Base-by-base conservation (phyloP, 2,329 filamentous ascomycete genomes). In the Plectosphaerella cucumerina region DNA sequence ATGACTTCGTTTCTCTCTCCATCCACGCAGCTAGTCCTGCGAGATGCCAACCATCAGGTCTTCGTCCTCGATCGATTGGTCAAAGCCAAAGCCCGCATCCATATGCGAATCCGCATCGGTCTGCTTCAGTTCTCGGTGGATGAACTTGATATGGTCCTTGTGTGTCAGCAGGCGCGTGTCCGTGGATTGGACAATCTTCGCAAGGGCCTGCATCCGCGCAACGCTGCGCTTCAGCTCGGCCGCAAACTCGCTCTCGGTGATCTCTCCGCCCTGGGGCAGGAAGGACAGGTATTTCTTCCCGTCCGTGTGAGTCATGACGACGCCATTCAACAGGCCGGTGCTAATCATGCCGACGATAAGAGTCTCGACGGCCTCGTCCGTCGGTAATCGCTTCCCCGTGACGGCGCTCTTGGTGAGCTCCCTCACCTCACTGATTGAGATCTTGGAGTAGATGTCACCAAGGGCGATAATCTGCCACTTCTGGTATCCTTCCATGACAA, bases 401-500 rank as follows among this genome's bases (percentile, higher is more conserved):
- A 77, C 74, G 34, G 77, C 82, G 56, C 74, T 81, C 47, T 72
- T 70, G 0, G 82, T 85, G 41, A 68, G 65, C 21, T 66, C 58
- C 41, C 76, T 73, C 18, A 86, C 65, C 59, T 82, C 75, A 17
- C 74, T 59, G 31, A 86, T 71, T 15, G 78, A 76, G 33, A 85
- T 71, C 55, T 80, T 80, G 49, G 70, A 72, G 63, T 93, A 97
- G 4, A 89, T 84, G 48, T 81, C 79, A 43, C 85, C 84, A 22
- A 97, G 75, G 53, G 84, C 84, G 33, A 86, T 74, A 51, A 97
- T 82, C 53, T 88, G 85, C 72, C 87, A 90, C 59, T 85, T 84
- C 58, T 88, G 84, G 63, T 92, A 89, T 10, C 87, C 84, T 18
- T 79, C 72, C 37, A 87, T 66, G 11, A 93, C 85, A 64, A 90